phyloP scores from a whole-genome alignment of 306 rosid genomes.

The Malus orientalis region DNA sequence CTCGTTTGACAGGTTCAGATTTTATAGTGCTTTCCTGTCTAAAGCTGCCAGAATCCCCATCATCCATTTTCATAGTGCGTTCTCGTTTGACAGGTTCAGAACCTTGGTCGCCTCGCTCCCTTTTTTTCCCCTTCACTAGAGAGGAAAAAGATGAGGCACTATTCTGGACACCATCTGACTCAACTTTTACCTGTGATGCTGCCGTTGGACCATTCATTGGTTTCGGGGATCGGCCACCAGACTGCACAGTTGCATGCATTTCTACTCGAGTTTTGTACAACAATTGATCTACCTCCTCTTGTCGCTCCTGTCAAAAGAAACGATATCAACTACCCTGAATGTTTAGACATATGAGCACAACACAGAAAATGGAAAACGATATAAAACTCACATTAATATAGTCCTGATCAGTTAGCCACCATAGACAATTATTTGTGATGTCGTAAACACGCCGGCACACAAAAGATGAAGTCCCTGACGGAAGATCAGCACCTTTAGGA shows the following conservation, averaged over 20 bases:
- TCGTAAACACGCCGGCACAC: conserved; percentile 89
- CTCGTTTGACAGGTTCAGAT: conserved; percentile 37
- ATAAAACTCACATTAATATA: conserved; percentile 63
- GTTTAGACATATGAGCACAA: neutral
- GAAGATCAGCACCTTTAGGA: conserved; percentile 87
- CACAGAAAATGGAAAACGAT: neutral
- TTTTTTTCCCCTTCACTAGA: conserved; percentile 71
- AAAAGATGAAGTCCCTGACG: conserved; percentile 83
- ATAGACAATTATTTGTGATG: conserved; percentile 61
- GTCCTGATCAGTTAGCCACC: conserved; percentile 91
- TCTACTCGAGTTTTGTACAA: conserved; percentile 73
- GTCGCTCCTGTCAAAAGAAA: conserved; percentile 47
- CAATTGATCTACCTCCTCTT: conserved; percentile 81
- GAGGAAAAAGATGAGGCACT: conserved; percentile 51
- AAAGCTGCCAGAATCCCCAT: conserved; percentile 64
- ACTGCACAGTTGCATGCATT: conserved; percentile 89
- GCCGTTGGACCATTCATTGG: conserved; percentile 74
- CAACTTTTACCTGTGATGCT: conserved; percentile 58
- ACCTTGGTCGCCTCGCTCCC: conserved; percentile 76
- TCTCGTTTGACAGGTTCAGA: conserved; percentile 71
- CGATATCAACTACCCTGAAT: neutral
- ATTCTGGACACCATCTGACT: conserved; percentile 67
- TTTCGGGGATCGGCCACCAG: conserved; percentile 93
- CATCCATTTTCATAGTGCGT: conserved; percentile 47
- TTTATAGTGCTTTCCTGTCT: conserved; percentile 31